A percentile compares a stretch with the other conserved stretches of the same genome.
These are phyloP conservation scores for Metarhizium anisopliae DNA, from an alignment of 2,329 filamentous ascomycete species.

Conservation along the genomic window DNA sequence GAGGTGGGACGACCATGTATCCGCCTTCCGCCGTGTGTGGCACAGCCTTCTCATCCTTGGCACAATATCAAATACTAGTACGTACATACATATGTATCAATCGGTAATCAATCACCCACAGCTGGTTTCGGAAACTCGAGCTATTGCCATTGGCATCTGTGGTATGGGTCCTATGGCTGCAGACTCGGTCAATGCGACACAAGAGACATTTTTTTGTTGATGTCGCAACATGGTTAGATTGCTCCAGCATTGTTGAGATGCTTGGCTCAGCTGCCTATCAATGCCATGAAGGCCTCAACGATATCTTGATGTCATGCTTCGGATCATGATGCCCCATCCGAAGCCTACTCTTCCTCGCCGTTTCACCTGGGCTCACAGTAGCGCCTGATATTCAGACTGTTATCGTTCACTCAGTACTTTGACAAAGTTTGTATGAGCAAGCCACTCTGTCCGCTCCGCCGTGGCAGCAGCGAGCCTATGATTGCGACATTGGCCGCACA, in stretches of 20 bases:
- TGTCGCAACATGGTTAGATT: background rate
- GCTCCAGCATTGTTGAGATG: background rate
- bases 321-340: no score
- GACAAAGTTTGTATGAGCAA: no score
- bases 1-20: conserved; percentile 1
- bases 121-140: background rate
- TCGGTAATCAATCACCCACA: background rate
- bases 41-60: background rate
- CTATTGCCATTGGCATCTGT: background rate
- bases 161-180: background rate
- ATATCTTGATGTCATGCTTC: no score
- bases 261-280: no score
- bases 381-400: no score
- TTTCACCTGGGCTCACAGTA: no score
- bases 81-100: background rate
- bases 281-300: no score
- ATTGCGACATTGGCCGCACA: background rate
- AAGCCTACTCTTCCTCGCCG: no score
- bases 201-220: background rate
- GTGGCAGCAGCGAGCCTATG: no score
- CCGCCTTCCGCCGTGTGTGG: conserved; percentile 1
- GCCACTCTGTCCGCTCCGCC: no score
- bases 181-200: background rate
- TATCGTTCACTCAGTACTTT: no score
- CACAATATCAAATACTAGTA: no score